Conservation (phyloP, 495 filamentous ascomycete species). For the Penicilliopsis zonata region DNA sequence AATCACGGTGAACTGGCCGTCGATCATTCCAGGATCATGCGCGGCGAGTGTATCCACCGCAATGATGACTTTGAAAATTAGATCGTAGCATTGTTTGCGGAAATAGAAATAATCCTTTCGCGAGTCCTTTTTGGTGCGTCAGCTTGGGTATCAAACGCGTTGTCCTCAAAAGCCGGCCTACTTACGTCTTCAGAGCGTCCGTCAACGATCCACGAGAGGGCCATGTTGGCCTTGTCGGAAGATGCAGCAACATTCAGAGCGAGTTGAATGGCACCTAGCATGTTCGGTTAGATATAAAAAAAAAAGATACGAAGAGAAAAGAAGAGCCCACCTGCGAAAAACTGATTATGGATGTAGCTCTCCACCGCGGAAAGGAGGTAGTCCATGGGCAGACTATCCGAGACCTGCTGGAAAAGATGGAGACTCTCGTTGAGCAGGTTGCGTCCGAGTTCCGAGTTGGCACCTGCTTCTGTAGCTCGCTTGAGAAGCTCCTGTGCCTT, state of each 20-base stretch:
- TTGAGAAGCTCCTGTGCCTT: conserved; percentile 93
- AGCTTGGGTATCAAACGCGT: conserved; percentile 9
- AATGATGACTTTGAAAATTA: conserved; percentile 66
- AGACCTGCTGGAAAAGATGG: conserved; percentile 77
- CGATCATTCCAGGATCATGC: conserved; percentile 54
- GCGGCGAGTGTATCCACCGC: conserved; percentile 59
- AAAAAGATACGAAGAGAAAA: background rate
- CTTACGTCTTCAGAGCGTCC: conserved; percentile 41
- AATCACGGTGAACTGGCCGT: conserved; percentile 63
- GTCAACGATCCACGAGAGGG: conserved; percentile 63
- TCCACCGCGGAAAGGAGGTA: conserved; percentile 67
- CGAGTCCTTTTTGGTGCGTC: conserved; percentile 46
- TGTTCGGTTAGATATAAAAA: conserved; percentile 6
- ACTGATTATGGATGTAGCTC: conserved; percentile 67
- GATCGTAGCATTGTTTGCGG: conserved; percentile 68
- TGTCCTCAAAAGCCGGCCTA: background rate
- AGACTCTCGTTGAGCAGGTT: conserved; percentile 80
- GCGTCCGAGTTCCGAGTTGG: conserved; percentile 65
- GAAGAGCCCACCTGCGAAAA: conserved; percentile 53
- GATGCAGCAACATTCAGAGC: conserved; percentile 69
- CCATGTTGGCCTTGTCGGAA: conserved; percentile 72
- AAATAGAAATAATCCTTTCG: conserved; percentile 52
- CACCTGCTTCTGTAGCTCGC: conserved; percentile 64
- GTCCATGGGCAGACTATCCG: conserved; percentile 63
- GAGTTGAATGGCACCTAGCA: conserved; percentile 75